These are phyloP conservation scores for Gossypium ekmanianum DNA, from an alignment of 345 rosid genomes.

Conservation along the genomic window DNA sequence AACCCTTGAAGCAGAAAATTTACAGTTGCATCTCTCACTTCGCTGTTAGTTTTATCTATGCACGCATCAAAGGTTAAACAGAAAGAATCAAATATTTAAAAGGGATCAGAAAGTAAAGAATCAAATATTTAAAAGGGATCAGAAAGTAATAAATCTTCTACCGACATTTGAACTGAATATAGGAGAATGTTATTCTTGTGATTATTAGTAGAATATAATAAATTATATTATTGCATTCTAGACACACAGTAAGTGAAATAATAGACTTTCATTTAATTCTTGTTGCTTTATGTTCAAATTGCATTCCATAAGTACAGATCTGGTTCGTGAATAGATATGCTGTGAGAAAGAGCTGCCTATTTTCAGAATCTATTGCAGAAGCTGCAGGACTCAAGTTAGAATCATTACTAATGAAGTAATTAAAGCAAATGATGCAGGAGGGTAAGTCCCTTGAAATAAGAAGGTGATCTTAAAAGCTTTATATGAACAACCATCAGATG, in stretches of 20 bases:
- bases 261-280: not conserved
- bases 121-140: not conserved
- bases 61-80: not conserved
- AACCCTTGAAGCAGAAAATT: not conserved
- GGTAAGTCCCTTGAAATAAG: too few relatives aligned
- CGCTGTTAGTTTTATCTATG: not conserved
- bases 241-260: not conserved
- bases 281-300: not conserved
- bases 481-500: conserved; percentile 30
- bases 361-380: too few relatives aligned
- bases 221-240: not conserved
- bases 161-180: not conserved
- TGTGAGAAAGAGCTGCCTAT: too few relatives aligned
- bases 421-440: too few relatives aligned
- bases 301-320: not conserved
- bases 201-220: not conserved
- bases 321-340: not conserved
- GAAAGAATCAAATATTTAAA: not conserved
- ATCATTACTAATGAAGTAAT: too few relatives aligned
- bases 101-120: not conserved
- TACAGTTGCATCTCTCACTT: not conserved
- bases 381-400: too few relatives aligned
- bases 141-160: not conserved
- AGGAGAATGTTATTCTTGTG: not conserved
- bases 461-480: conserved; percentile 45